Evolutionary conservation across 108 stramenopile species (phyloP).

Genomic region (Pseudonitzschia pungens): DNA sequence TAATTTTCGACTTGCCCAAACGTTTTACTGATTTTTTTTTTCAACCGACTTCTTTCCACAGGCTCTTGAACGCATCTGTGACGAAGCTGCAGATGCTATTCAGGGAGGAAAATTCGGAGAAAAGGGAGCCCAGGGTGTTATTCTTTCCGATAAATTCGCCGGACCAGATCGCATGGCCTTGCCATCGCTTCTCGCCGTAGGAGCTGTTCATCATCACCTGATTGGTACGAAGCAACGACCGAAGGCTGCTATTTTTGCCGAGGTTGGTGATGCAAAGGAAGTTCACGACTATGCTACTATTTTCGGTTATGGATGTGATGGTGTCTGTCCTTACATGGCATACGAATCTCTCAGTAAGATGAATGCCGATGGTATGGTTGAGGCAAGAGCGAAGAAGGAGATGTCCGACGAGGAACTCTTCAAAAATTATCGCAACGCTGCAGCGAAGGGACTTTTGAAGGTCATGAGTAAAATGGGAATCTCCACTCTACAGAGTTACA

Average conservation of each 20-base stretch:
- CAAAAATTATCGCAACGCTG: slow-evolving; percentile 92
- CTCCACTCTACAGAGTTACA: slow-evolving; percentile 94
- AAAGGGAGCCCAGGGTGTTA: slow-evolving; percentile 85
- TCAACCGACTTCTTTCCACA: slow-evolving; percentile 25
- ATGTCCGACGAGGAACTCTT: slow-evolving; percentile 86
- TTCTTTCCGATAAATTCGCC: slow-evolving; percentile 87
- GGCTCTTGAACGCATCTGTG: slow-evolving; percentile 91
- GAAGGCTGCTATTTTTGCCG: slow-evolving; percentile 93
- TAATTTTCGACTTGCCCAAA: neutral
- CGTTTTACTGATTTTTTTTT: slow-evolving; percentile 7
- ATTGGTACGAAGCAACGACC: slow-evolving; percentile 92
- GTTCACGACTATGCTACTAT: slow-evolving; percentile 92
- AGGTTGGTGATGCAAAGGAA: slow-evolving; percentile 96
- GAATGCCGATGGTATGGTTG: slow-evolving; percentile 87
- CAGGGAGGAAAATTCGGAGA: slow-evolving; percentile 68
- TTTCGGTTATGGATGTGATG: slow-evolving; percentile 95
- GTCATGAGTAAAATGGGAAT: slow-evolving; percentile 98
- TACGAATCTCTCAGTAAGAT: slow-evolving; percentile 96
- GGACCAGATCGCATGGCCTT: slow-evolving; percentile 90
- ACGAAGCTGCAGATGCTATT: slow-evolving; percentile 91
- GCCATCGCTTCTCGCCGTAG: slow-evolving; percentile 92
- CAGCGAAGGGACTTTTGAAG: slow-evolving; percentile 94
- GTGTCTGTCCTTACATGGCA: slow-evolving; percentile 96
- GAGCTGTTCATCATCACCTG: slow-evolving; percentile 97
- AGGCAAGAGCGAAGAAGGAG: slow-evolving; percentile 82